A percentile compares a stretch with the other conserved stretches of the same genome.
Conservation (phyloP, 306 rosid genomes). For the Betula pendula region DNA sequence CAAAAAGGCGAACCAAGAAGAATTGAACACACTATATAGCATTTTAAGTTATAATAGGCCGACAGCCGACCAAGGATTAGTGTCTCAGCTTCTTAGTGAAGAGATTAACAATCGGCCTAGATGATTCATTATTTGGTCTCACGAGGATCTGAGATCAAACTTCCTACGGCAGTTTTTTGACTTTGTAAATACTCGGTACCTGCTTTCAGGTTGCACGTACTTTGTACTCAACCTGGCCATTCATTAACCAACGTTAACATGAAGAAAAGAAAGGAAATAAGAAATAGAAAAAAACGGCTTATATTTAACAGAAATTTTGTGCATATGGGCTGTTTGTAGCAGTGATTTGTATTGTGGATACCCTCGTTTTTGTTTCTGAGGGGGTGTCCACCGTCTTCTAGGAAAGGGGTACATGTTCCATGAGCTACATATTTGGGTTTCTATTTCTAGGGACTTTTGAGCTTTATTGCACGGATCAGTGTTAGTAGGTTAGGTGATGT, state of each 20-base stretch:
- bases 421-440: neutral
- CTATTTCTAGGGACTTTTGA: no score
- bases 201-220: conserved; percentile 44
- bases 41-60: conserved; percentile 53
- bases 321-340: neutral
- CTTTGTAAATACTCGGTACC: conserved; percentile 56
- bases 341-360: neutral
- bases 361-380: no score
- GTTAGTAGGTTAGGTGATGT: no score
- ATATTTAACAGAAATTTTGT: conserved; percentile 28
- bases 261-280: conserved; percentile 22
- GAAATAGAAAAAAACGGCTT: neutral
- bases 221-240: conserved; percentile 46
- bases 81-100: conserved; percentile 60
- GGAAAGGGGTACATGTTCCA: no score
- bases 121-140: conserved; percentile 46
- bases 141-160: conserved; percentile 36
- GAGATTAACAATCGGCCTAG: conserved; percentile 61
- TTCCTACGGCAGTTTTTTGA: conserved; percentile 27
- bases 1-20: conserved; percentile 70
- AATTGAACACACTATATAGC: conserved; percentile 66
- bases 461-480: no score
- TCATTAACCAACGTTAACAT: conserved; percentile 38
- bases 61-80: conserved; percentile 44
- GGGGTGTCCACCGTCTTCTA: no score